Conservation (phyloP, 148 eudicot species). For the Rhododendron ovatum region DNA sequence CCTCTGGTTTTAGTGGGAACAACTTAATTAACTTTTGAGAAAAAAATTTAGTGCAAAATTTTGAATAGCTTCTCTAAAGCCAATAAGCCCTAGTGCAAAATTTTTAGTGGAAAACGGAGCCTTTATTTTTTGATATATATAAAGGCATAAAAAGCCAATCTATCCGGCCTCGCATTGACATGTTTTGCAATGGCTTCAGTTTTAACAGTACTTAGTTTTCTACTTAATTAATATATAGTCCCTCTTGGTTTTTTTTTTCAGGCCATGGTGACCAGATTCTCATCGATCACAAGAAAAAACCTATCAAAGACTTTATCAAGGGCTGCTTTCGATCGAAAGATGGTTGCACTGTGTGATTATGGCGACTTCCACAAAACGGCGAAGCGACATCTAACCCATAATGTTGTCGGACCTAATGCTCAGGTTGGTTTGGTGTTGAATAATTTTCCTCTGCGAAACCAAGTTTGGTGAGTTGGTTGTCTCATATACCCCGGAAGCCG, state of each 20-base stretch:
- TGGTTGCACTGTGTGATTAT: slow-evolving; percentile 87
- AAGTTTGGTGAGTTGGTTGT: too few relatives aligned
- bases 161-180: too few relatives aligned
- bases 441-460: not conserved
- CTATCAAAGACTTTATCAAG: slow-evolving; percentile 60
- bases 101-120: too few relatives aligned
- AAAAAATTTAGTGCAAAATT: too few relatives aligned
- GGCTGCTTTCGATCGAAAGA: slow-evolving; percentile 60
- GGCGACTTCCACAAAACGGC: slow-evolving; percentile 67
- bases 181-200: too few relatives aligned
- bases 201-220: not conserved
- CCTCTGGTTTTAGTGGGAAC: too few relatives aligned
- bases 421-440: slow-evolving; percentile 22
- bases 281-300: slow-evolving; percentile 65
- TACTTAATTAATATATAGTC: not conserved
- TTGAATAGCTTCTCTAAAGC: too few relatives aligned
- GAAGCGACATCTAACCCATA: slow-evolving; percentile 45
- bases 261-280: not conserved
- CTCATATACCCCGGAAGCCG: too few relatives aligned
- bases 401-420: slow-evolving; percentile 70
- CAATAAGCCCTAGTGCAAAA: too few relatives aligned
- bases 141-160: too few relatives aligned
- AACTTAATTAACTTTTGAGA: too few relatives aligned
- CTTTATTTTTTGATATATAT: too few relatives aligned
- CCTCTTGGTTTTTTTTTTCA: not conserved